Conservation (phyloP, 169 alveolate genomes). For the Plasmodium malariae region DNA sequence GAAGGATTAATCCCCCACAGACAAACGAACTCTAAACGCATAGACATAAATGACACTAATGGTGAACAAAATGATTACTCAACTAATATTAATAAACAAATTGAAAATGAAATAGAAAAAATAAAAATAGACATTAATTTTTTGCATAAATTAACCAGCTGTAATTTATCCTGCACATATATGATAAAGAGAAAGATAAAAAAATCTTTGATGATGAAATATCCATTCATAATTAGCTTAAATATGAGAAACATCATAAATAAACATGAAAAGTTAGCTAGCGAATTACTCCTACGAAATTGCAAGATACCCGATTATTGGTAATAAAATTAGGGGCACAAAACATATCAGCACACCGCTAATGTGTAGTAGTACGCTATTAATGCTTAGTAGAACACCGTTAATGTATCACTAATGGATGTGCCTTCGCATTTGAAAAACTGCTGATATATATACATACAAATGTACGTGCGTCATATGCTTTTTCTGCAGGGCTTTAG, state of each 20-base stretch:
- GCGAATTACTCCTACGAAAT: constrained; percentile 21
- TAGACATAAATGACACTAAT: not conserved
- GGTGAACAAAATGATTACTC: not conserved
- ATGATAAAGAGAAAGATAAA: constrained; percentile 34
- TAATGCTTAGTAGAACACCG: not conserved
- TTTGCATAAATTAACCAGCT: constrained; percentile 33
- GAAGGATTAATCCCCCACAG: no score
- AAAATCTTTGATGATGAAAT: constrained; percentile 46
- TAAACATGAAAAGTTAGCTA: constrained; percentile 8
- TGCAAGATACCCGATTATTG: constrained; percentile 36
- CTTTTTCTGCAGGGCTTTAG: constrained; percentile 39
- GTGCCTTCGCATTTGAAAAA: not conserved
- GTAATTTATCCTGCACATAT: constrained; percentile 35
- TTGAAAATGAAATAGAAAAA: constrained; percentile 46
- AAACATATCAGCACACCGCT: not conserved
- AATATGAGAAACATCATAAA: constrained; percentile 20
- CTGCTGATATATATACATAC: not conserved
- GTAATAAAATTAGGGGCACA: constrained; percentile 11
- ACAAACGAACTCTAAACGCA: not conserved
- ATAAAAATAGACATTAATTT: constrained; percentile 31
- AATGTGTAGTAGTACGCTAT: not conserved
- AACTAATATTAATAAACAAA: not conserved
- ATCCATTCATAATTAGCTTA: constrained; percentile 63
- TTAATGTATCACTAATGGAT: not conserved
- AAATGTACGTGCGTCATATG: not conserved